Evolutionary conservation across 2,329 filamentous ascomycete genomes (phyloP), one percentile per base, ranked within the genome.

Genomic region (Colletotrichum agaves): DNA sequence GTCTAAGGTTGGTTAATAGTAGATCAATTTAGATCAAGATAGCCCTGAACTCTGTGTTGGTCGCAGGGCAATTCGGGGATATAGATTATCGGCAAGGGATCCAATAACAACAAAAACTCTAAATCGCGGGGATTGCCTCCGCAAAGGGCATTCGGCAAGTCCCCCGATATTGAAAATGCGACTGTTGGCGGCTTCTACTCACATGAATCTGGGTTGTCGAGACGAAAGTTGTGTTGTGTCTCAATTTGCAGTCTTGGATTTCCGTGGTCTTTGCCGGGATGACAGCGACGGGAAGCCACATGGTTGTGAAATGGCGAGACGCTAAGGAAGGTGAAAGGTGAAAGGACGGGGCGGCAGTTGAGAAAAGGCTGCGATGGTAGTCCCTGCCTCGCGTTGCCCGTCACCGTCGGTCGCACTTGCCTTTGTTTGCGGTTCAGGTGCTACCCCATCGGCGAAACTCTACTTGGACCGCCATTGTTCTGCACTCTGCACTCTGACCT

Each of bases 261-360:
- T 49, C 12, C n/a, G 41, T 23, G n/a, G 19, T 21, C 15, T 23
- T 11, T 31, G 44, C 47, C 41, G 60, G 52, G 43, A 46, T 47
- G 61, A 59, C 47, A 39, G 59, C 35, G 39, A 43, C 64, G 64
- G 64, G 53, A 63, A 46, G 64, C 44, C 60, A 35, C 46, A 67
- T 62, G 64, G 60, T 2, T 35, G 47, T 17, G 27, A 19, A 52
- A 17, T 39, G 17, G 59, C 49, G 19, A 17, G 39, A 13, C 35
- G 47, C 12, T 12, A 47, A 17, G 35, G 60, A 21, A 56, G 39
- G 17, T 47, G 50, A n/a, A n/a, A n/a, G n/a, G n/a, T n/a, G n/a
- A n/a, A n/a, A n/a, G n/a, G n/a, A 27, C 43, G 39, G 17, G 46
- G 37, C 19, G 31, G 7, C 19, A 35, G 13, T 35, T 49, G 57